Conservation (phyloP, 805 yeast species). For the Ogataea wickerhamii region DNA sequence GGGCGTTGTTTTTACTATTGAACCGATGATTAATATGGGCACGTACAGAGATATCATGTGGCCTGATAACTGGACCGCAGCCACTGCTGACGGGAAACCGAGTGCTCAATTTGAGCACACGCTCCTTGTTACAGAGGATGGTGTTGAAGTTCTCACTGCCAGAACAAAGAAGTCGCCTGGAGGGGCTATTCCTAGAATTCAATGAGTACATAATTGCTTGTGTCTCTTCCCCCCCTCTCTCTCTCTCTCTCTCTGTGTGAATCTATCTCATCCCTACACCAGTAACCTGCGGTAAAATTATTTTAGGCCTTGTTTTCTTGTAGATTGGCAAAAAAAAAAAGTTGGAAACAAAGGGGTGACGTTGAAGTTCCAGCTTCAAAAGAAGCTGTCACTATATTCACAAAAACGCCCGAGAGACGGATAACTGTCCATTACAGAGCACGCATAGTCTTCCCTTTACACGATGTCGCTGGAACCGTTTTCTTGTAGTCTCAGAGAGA, state of each 20-base stretch:
- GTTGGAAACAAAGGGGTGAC: too few species aligned
- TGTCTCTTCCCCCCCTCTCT: too few species aligned
- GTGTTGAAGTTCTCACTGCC: slow-evolving; percentile 85
- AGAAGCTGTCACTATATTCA: too few species aligned
- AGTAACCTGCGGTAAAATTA: too few species aligned
- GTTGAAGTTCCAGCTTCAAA: too few species aligned
- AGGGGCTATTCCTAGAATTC: slow-evolving; percentile 63
- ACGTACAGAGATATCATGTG: slow-evolving; percentile 74
- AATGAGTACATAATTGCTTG: background rate
- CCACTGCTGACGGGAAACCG: slow-evolving; percentile 82
- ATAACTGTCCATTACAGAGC: too few species aligned
- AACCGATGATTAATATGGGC: slow-evolving; percentile 94
- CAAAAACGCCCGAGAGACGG: too few species aligned
- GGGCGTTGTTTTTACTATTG: slow-evolving; percentile 95
- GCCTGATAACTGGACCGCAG: slow-evolving; percentile 98
- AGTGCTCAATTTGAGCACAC: slow-evolving; percentile 97
- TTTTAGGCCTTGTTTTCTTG: too few species aligned
- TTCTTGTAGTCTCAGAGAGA: slow-evolving; percentile 24
- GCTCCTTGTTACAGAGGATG: slow-evolving; percentile 85
- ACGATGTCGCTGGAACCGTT: slow-evolving; percentile 20
- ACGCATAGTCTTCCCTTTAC: too few species aligned
- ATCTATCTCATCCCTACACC: too few species aligned
- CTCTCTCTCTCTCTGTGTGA: too few species aligned
- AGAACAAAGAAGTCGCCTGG: slow-evolving; percentile 83
- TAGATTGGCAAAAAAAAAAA: too few species aligned